A percentile compares a stretch with the other conserved stretches of the same genome.
phyloP scores from a whole-genome alignment of 2,329 filamentous ascomycete species.

The Basipetospora chlamydospora region DNA sequence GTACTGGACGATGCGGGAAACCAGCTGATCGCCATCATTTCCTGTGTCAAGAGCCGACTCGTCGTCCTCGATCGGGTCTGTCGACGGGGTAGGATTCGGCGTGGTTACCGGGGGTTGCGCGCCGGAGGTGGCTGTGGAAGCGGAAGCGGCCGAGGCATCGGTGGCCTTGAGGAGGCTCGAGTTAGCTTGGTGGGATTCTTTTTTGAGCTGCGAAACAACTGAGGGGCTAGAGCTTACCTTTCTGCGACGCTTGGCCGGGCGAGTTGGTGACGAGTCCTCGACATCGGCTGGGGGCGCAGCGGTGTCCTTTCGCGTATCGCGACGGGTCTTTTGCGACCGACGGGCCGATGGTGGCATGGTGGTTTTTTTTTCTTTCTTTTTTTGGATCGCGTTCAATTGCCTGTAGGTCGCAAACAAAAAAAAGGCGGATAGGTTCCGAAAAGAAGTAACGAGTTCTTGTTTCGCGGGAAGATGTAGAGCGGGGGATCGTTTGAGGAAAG shows the following conservation, averaged over 20 bases:
- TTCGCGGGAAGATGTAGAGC: too few species aligned
- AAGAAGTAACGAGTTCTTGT: too few species aligned
- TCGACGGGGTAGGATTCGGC: constrained; percentile 7
- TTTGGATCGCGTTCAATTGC: not conserved
- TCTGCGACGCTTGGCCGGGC: constrained; percentile 50
- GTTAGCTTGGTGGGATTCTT: constrained; percentile 4
- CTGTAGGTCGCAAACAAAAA: not conserved
- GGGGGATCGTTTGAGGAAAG: too few species aligned
- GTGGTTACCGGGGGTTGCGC: constrained; percentile 19
- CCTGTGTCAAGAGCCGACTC: constrained; percentile 23
- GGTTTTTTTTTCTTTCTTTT: too few species aligned
- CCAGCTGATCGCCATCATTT: constrained; percentile 39
- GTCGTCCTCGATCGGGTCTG: constrained; percentile 30
- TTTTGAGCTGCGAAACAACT: not conserved
- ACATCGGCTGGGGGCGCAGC: constrained; percentile 22
- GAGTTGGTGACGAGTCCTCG: constrained; percentile 42
- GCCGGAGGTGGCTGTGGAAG: constrained; percentile 9
- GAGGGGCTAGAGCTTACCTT: constrained; percentile 26
- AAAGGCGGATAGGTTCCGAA: not conserved
- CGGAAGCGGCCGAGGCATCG: constrained; percentile 9
- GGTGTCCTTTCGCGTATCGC: constrained; percentile 16
- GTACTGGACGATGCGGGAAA: constrained; percentile 40
- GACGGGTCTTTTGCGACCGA: constrained; percentile 5
- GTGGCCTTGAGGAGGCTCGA: constrained; percentile 17
- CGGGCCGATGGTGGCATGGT: constrained; percentile 5